Base-by-base conservation (phyloP, 306 rosid species). In the Hippophae tibetana region DNA sequence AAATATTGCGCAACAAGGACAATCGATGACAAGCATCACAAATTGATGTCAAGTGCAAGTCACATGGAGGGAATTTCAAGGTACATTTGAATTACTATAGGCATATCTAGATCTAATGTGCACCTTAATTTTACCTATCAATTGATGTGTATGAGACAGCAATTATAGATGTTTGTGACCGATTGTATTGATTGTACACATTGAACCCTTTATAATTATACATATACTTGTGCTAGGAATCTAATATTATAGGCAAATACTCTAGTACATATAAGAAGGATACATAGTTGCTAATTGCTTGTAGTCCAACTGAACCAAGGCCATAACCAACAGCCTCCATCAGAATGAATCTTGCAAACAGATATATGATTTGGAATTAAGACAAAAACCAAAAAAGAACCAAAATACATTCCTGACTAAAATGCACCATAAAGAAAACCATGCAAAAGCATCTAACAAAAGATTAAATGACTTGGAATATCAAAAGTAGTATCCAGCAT, bases 321-420 rank as follows among this genome's bases (percentile, higher is more conserved):
- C 81, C 59, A 79, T 74, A 72, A 78, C 60, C 64, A 75, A 64
- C 62, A 78, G 69, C 69, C 85, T 72, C 87, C 84, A 74, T 56
- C 53, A 58, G 73, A 69, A 67, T 58, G 84, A 55, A 47, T 65
- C 73, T 83, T 61, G 70, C 71, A 64, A 48, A 74, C 48, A 63
- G 65, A 66, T 77, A 70, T 82, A 74, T 75, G 82, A 56, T 59
- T 56, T 56, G 38, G 43, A 57, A 58, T 75, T 27, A 62, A 68
- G 90, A 78, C 70, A 85, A 75, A 77, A 76, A 82, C 72, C 56
- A 69, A 48, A 55, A 59, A 46, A 12, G 8, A n/a, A 73, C 72
- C 43, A 38, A 67, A 67, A 5, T 26, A 43, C 41, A 26, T 56
- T 64, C 50, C 62, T 52, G 57, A 47, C 51, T 61, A 66, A 46